Evolutionary conservation across 768 basidiomycete species (phyloP).

Genomic region (Serendipita sp.): DNA sequence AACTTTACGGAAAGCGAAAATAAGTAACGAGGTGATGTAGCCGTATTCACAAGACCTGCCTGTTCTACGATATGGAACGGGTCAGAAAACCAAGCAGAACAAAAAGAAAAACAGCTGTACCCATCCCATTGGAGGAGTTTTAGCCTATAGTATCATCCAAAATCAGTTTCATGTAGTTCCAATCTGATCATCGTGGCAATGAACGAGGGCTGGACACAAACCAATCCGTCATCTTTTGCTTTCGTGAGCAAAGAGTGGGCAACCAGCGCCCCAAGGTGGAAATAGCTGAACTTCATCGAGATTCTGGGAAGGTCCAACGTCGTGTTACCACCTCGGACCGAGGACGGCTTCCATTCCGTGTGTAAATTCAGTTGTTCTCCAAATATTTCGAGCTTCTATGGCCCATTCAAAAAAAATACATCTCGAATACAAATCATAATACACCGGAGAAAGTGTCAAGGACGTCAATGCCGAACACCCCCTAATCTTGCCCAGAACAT

Average conservation of each 20-base stretch:
- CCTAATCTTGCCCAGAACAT: conserved; percentile 81
- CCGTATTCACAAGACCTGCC: no score
- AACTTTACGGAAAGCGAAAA: no score
- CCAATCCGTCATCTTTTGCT: conserved; percentile 4
- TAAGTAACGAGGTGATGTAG: no score
- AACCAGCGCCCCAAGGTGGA: background rate
- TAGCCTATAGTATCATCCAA: background rate
- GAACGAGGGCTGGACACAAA: background rate
- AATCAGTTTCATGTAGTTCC: no score
- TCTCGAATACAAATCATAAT: no score
- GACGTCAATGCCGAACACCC: conserved; percentile 16
- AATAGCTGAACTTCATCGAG: background rate
- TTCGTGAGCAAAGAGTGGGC: background rate
- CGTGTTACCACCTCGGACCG: background rate
- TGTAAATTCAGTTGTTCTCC: no score
- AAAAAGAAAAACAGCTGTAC: background rate
- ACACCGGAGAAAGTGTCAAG: no score
- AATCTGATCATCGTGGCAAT: no score
- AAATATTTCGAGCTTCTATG: no score
- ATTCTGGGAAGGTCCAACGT: background rate
- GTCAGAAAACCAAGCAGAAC: background rate
- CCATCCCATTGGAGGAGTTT: conserved; percentile 3
- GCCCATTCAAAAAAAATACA: no score
- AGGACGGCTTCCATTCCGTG: background rate
- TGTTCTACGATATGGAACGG: background rate